phyloP scores from a whole-genome alignment of 208 protist genomes.

The Trypanosoma caninum region DNA sequence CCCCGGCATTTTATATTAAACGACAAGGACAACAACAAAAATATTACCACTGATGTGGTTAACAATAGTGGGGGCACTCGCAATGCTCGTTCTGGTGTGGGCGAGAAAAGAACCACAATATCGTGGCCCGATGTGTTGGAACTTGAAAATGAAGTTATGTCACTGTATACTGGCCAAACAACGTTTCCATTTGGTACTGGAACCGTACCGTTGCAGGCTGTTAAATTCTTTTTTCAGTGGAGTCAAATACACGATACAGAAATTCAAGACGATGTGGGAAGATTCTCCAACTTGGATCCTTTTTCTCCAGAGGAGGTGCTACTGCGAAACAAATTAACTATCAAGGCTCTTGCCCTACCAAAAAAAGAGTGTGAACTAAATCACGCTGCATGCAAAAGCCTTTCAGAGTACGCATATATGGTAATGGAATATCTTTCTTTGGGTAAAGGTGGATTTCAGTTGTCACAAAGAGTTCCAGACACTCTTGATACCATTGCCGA shows the following conservation, averaged over 20 bases:
- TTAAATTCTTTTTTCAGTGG: constrained; percentile 66
- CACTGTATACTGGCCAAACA: constrained; percentile 30
- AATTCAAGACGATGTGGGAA: constrained; percentile 37
- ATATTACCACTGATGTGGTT: no score
- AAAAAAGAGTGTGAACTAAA: constrained; percentile 44
- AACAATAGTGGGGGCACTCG: neutral
- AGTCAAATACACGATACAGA: constrained; percentile 66
- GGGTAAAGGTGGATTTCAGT: neutral
- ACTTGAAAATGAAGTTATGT: constrained; percentile 48
- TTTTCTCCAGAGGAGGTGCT: constrained; percentile 23
- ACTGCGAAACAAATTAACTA: constrained; percentile 42
- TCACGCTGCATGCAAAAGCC: constrained; percentile 26
- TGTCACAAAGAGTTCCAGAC: neutral
- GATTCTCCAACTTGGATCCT: constrained; percentile 32
- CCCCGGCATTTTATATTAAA: constrained; percentile 51
- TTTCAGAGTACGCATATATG: constrained; percentile 21
- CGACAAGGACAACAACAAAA: no score
- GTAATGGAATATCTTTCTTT: constrained; percentile 18
- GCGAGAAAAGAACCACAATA: constrained; percentile 1
- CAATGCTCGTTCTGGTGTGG: neutral
- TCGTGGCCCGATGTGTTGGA: constrained; percentile 55
- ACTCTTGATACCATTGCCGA: constrained; percentile 6
- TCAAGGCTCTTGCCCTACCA: constrained; percentile 33
- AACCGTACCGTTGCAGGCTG: constrained; percentile 40
- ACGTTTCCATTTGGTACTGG: constrained; percentile 62